A percentile compares a stretch with the other conserved stretches of the same genome.
Conservation (phyloP, 1,284 basidiomycete species). For the Cutaneotrichosporon sp. region DNA sequence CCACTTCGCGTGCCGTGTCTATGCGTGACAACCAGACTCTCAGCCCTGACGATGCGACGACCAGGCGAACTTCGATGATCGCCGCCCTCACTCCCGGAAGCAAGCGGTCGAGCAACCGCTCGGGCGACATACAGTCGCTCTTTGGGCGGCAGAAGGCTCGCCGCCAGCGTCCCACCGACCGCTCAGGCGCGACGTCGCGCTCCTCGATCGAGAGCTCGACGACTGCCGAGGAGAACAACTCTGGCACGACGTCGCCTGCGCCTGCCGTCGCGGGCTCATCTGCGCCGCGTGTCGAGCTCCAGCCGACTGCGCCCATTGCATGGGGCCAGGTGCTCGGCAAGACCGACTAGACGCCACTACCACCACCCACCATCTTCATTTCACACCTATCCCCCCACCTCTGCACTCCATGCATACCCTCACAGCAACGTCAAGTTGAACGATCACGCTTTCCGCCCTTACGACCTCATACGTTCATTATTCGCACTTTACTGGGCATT, state of each 20-base stretch:
- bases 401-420: background rate
- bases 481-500: slow-evolving; percentile 6
- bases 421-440: background rate
- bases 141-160: slow-evolving; percentile 20
- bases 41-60: slow-evolving; percentile 5
- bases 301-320: slow-evolving; percentile 29
- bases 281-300: slow-evolving; percentile 32
- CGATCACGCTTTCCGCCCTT: background rate
- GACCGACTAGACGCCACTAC: background rate
- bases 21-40: slow-evolving; percentile 3
- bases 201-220: slow-evolving; percentile 9
- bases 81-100: slow-evolving; percentile 9
- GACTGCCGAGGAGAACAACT: slow-evolving; percentile 1
- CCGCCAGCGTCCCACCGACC: slow-evolving; percentile 11
- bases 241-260: background rate
- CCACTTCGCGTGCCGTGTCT: background rate
- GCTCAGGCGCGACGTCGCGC: slow-evolving; percentile 7
- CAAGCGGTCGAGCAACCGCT: slow-evolving; percentile 15
- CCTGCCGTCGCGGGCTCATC: slow-evolving; percentile 1
- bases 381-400: background rate
- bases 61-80: slow-evolving; percentile 11
- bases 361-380: background rate
- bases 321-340: slow-evolving; percentile 23
- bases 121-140: slow-evolving; percentile 13
- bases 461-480: slow-evolving; percentile 5